phyloP scores from a whole-genome alignment of 2,329 filamentous ascomycete genomes.

The Teratosphaeria nubilosa region DNA sequence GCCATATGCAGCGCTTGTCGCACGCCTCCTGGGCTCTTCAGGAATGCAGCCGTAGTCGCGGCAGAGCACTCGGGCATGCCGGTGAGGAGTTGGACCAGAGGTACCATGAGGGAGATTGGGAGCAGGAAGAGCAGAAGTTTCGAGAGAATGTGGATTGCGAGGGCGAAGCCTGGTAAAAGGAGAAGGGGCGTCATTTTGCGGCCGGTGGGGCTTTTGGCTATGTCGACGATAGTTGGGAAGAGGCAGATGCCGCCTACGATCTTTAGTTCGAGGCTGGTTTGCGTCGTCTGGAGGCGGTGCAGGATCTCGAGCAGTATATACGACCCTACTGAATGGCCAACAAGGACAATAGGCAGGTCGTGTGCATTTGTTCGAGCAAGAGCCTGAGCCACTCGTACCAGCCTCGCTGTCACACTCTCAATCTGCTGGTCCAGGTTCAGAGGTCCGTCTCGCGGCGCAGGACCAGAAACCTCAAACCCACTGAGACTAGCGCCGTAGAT shows the following conservation, averaged over 20 bases:
- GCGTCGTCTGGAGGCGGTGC: constrained; percentile 10
- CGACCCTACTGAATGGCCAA: constrained; percentile 39
- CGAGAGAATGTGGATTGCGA: constrained; percentile 26
- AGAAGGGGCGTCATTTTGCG: constrained; percentile 22
- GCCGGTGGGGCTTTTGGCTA: constrained; percentile 35
- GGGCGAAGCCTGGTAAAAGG: constrained; percentile 26
- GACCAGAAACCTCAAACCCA: constrained; percentile 31
- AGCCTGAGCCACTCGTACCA: not conserved
- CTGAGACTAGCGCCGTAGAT: constrained; percentile 32
- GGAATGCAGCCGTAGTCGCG: constrained; percentile 39
- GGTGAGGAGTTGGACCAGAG: constrained; percentile 34
- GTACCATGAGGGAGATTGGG: constrained; percentile 30
- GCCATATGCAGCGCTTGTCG: constrained; percentile 50
- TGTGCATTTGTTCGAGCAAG: constrained; percentile 16
- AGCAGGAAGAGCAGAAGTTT: constrained; percentile 34
- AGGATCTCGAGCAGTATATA: constrained; percentile 35
- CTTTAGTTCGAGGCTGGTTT: constrained; percentile 1
- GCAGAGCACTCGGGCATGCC: constrained; percentile 35
- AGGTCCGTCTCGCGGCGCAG: constrained; percentile 11
- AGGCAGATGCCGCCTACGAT: constrained; percentile 29
- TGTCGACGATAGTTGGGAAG: constrained; percentile 39
- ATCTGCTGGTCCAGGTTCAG: constrained; percentile 43
- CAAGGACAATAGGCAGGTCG: constrained; percentile 25
- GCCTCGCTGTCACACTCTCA: constrained; percentile 8
- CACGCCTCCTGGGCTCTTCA: constrained; percentile 41